Percentiles rank a stretch among this genome's conserved stretches.
These are phyloP conservation scores for Alternaria triticina DNA, from an alignment of 2,329 filamentous ascomycete genomes.

Conservation along the genomic window DNA sequence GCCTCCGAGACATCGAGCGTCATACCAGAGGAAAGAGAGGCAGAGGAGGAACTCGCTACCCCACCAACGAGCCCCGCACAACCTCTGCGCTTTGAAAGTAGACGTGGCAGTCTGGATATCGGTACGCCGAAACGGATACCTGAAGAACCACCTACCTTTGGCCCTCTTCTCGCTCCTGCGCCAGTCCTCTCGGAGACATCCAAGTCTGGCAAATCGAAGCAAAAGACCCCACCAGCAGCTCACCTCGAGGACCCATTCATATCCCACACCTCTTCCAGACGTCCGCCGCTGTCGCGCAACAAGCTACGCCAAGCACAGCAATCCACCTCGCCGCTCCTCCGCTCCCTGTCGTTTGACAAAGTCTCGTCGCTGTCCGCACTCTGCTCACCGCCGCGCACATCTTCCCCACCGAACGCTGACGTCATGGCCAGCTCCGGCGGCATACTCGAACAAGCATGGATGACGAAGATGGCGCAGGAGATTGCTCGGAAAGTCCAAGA, in stretches of 20 bases:
- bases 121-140: constrained; percentile 32
- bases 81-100: constrained; percentile 31
- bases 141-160: constrained; percentile 20
- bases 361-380: constrained; percentile 33
- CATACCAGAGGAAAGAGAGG: constrained; percentile 42
- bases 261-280: constrained; percentile 21
- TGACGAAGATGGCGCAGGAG: constrained; percentile 92
- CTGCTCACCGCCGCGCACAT: constrained; percentile 30
- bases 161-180: constrained; percentile 35
- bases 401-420: constrained; percentile 34
- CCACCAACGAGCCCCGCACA: constrained; percentile 40
- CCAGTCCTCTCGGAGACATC: constrained; percentile 35
- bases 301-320: constrained; percentile 41
- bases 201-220: constrained; percentile 29
- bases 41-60: constrained; percentile 40
- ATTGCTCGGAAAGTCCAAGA: constrained; percentile 88
- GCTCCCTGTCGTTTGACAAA: constrained; percentile 44
- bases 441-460: constrained; percentile 82
- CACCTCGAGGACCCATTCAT: constrained; percentile 17
- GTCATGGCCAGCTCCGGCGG: constrained; percentile 45
- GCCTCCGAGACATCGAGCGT: constrained; percentile 62
- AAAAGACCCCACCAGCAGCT: constrained; percentile 9
- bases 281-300: constrained; percentile 39
- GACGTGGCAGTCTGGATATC: constrained; percentile 32
- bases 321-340: constrained; percentile 45